Percentiles rank a stretch among this genome's conserved stretches.
phyloP scores from a whole-genome alignment of 306 rosid genomes.

The Rosa chinensis region DNA sequence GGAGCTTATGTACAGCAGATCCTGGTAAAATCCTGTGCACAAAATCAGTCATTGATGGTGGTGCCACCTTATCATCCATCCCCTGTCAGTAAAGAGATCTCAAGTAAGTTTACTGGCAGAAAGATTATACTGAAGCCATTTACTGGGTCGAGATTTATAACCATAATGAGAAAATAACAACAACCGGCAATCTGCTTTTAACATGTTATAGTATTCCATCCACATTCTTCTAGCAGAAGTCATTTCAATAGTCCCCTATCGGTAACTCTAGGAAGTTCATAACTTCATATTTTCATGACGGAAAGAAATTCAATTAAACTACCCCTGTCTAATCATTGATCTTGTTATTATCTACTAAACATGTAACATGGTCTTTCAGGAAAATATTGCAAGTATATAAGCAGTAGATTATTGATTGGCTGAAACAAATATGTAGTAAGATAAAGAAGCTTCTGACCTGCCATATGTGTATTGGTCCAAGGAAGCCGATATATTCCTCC shows the following conservation, averaged over 20 bases:
- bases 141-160: neutral
- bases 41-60: conserved; percentile 92
- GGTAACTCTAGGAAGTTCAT: neutral
- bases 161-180: neutral
- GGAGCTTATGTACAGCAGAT: conserved; percentile 94
- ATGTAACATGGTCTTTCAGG: neutral
- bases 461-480: conserved; percentile 98
- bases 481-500: conserved; percentile 80
- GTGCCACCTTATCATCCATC: conserved; percentile 92
- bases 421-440: neutral
- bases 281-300: neutral
- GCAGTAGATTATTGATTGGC: neutral
- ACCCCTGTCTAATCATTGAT: conserved; percentile 1
- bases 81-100: conserved; percentile 52
- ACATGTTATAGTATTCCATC: neutral
- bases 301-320: neutral
- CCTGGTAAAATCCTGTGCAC: conserved; percentile 92
- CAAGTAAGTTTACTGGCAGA: neutral
- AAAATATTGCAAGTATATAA: neutral
- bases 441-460: conserved; percentile 61
- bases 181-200: neutral
- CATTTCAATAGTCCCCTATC: too few species aligned
- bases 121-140: neutral
- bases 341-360: neutral
- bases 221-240: neutral